Base-by-base conservation (phyloP, 1,284 basidiomycete species). In the Cystobasidiaceae sp. region DNA sequence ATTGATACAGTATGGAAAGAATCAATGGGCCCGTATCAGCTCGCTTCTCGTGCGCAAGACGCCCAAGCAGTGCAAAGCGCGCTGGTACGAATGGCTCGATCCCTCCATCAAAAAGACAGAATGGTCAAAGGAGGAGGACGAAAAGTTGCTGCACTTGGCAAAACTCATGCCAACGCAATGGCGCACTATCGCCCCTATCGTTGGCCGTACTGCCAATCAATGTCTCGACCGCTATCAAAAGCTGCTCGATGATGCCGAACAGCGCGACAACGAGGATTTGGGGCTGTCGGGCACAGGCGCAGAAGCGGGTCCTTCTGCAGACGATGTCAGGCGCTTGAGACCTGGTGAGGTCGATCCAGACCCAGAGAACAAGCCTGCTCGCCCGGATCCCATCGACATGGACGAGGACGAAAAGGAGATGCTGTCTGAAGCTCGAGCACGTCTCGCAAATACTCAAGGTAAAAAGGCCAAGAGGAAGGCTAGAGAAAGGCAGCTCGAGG, bases 401-500 rank as follows among this genome's bases (percentile, higher is more conserved):
- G 96, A 99, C 77, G 96, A 99, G 78, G 96, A 94, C 75, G 96
- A 98, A 78, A 98, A 98, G 86, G 96, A 98, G 78, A 98, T 99
- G 96, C 81, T 99, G 71, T 97, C 93, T 5, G 96, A 99, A 77
- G 96, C 96, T 52, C 87, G 96, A 72, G 96, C 96, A 8, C 87
- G 96, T 80, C 82, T 99, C 44, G 96, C 96, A 54, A 99, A 99
- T 76, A 99, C 96, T 0, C 96, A 99, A 77, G 96, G 96, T 30
- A 99, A 99, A 78, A 98, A 99, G 79, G 96, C 96, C 1, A 98
- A 98, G 79, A 86, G 96, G 71, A 98, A 98, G 79, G 96, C 93
- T 13, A 85, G 96, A 57, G 96, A 98, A 76, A 86, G 93, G 69
- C 92, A 96, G 74, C 80, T 98, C 52, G 96, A 98, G 74, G 96